Evolutionary conservation across 257 asterid species (phyloP).

Genomic region (Gentiana macrophylla): DNA sequence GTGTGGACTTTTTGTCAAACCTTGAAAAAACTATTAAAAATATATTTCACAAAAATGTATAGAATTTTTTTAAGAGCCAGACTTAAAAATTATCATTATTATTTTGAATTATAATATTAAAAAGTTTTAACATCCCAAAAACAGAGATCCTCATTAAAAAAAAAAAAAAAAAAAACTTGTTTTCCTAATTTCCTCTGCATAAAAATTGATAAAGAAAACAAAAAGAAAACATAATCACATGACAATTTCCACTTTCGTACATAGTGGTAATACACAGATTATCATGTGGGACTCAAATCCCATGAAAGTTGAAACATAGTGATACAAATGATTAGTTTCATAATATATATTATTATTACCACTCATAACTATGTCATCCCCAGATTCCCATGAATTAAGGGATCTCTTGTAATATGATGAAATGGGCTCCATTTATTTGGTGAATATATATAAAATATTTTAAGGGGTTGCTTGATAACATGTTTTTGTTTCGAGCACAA

Average conservation of each 20-base stretch:
- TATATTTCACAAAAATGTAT: too few species aligned
- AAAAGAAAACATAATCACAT: neutral
- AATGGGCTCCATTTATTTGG: conserved; percentile 16
- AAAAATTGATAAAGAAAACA: neutral
- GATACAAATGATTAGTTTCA: conserved; percentile 51
- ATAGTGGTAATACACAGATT: conserved; percentile 18
- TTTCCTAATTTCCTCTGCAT: neutral
- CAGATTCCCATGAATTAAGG: conserved; percentile 15
- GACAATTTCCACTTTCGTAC: conserved; percentile 15
- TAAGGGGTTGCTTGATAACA: too few species aligned
- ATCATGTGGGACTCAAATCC: conserved; percentile 45
- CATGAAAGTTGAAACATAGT: conserved; percentile 46
- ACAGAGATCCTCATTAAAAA: neutral
- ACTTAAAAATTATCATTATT: too few species aligned
- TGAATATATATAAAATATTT: too few species aligned
- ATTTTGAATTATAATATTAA: too few species aligned
- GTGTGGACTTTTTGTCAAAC: too few species aligned
- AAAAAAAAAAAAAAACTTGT: neutral
- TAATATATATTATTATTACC: conserved; percentile 7
- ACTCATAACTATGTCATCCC: conserved; percentile 8
- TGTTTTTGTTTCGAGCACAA: too few species aligned
- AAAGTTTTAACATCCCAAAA: too few species aligned
- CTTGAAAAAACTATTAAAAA: too few species aligned
- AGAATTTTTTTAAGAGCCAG: too few species aligned
- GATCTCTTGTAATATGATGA: neutral